Evolutionary conservation across 129 eudicot genomes (phyloP).

Genomic region (Pittosporum tobira): DNA sequence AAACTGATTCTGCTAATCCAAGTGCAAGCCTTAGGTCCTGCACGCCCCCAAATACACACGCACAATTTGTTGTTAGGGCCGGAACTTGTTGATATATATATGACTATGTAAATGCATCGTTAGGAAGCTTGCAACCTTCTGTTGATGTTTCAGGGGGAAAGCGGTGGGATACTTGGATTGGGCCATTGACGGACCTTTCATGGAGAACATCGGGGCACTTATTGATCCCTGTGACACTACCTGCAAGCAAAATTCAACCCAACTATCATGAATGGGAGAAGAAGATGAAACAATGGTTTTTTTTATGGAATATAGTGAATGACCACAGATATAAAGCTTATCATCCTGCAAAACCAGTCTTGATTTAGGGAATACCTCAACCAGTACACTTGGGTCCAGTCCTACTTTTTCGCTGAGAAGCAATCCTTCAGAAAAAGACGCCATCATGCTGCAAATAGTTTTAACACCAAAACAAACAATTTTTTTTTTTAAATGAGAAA

Average conservation of each 20-base stretch:
- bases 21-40: constrained; percentile 93
- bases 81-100: no score
- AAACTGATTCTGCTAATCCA: constrained; percentile 82
- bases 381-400: constrained; percentile 80
- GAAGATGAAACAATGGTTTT: no score
- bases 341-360: background rate
- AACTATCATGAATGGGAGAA: background rate
- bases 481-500: background rate
- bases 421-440: constrained; percentile 92
- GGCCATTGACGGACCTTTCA: constrained; percentile 96
- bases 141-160: constrained; percentile 91
- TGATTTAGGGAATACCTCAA: constrained; percentile 47
- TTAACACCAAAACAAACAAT: background rate
- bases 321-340: constrained; percentile 2
- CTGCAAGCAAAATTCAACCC: constrained; percentile 39
- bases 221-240: constrained; percentile 95
- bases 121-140: constrained; percentile 47
- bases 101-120: no score
- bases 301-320: background rate
- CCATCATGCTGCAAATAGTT: constrained; percentile 80
- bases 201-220: constrained; percentile 85
- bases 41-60: no score
- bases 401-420: constrained; percentile 92
- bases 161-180: constrained; percentile 84
- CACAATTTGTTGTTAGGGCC: background rate